Conservation (phyloP, 192 early-diverging fungal species). For the Ambispora gerdemannii region DNA sequence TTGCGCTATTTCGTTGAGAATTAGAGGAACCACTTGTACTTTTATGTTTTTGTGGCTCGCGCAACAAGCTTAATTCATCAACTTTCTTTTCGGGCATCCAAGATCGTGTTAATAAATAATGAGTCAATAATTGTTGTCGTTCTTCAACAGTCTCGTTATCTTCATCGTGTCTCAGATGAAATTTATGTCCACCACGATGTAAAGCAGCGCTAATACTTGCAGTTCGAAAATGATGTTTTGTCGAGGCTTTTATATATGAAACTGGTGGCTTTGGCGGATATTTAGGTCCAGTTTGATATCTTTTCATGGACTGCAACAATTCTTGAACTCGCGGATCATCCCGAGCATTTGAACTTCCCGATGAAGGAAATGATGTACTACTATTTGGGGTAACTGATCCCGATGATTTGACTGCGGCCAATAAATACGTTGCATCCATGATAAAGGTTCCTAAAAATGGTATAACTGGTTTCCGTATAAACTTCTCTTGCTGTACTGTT, state of each 20-base stretch:
- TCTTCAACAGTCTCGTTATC: conserved; percentile 56
- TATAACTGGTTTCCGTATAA: conserved; percentile 52
- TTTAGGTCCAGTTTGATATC: conserved; percentile 55
- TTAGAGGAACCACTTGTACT: conserved; percentile 9
- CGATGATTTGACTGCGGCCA: conserved; percentile 54
- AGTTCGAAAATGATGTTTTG: conserved; percentile 54
- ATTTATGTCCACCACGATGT: conserved; percentile 43
- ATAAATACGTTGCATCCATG: conserved; percentile 74
- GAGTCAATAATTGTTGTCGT: conserved; percentile 59
- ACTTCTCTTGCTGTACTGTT: conserved; percentile 44
- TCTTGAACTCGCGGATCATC: conserved; percentile 58
- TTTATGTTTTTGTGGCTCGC: conserved; percentile 61
- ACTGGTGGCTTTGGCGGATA: conserved; percentile 51
- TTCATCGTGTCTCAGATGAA: conserved; percentile 43
- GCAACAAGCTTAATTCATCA: conserved; percentile 62
- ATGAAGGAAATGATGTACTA: conserved; percentile 28
- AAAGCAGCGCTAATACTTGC: conserved; percentile 47
- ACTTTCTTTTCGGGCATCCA: conserved; percentile 74
- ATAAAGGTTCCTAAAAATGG: conserved; percentile 75
- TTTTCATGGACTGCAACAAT: conserved; percentile 52
- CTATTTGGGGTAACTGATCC: conserved; percentile 29
- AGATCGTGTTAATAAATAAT: conserved; percentile 69
- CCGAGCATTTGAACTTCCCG: conserved; percentile 32
- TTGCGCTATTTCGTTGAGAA: background rate
- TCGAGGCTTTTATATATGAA: conserved; percentile 47